Base-by-base conservation (phyloP, 2,329 filamentous ascomycete species). In the Ramularia endophylla region DNA sequence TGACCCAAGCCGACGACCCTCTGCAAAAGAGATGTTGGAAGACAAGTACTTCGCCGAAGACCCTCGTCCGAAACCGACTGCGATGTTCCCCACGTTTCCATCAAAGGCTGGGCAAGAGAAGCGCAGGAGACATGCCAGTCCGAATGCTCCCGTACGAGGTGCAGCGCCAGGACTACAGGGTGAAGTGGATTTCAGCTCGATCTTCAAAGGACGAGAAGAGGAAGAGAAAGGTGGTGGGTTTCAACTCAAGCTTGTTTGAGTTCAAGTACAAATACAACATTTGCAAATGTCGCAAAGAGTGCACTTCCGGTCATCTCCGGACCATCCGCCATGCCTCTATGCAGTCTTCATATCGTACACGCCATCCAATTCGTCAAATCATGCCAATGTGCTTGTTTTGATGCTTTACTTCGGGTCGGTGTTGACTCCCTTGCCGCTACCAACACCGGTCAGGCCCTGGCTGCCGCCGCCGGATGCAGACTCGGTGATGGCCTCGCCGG, bases 51-150 rank as follows among this genome's bases (percentile, higher is more conserved):
- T 98, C 64, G 72, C 65, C 13, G 89, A 97, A 66, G 84, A 94
- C 53, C 92, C 92, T 1, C 85, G 85, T 46, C 87, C 89, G 1
- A 97, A 97, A 67, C 81, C 83, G 6, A 84, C 87, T 60, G 84
- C 83, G 55, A 83, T 98, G 81, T 97, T 98, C 60, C 92, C 92
- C 2, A 97, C 92, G 0, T 98, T 97, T 62, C 92, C 92, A 0
- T 92, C 85, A 55, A 95, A 94, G 65, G 92, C 92, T 0, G 87
- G 88, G 1, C 85, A 92, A 70, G 92, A 98, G 71, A 83, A 81
- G 58, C 72, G 88, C 53, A 72, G 86, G 50, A 72, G 78, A 27
- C 72, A 77, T 45, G 79, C 81, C 46, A 89, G 82, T 49, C 92
- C 92, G 1, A 82, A 88, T 62, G 92, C 92, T 5, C 92, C 92